A percentile compares a stretch with the other conserved stretches of the same genome.
Conservation (phyloP, 2,329 filamentous ascomycete species). For the Trichoderma simmonsii region DNA sequence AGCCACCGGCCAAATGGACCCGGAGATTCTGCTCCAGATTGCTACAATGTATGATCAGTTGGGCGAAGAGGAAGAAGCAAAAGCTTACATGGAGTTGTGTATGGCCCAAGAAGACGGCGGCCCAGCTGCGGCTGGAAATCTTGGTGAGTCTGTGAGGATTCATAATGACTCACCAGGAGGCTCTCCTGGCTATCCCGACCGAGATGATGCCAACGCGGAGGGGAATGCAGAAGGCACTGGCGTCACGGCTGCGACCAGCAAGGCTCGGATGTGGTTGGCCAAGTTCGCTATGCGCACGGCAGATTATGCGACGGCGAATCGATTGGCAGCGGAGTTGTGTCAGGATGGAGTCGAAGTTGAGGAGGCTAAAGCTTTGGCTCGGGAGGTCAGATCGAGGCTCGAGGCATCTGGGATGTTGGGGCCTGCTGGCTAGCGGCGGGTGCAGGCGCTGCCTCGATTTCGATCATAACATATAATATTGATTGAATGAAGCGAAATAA, state of each 20-base stretch:
- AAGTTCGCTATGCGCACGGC: slow-evolving; percentile 71
- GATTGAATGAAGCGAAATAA: neutral
- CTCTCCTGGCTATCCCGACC: slow-evolving; percentile 39
- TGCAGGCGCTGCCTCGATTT: neutral
- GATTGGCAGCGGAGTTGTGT: slow-evolving; percentile 84
- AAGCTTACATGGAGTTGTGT: slow-evolving; percentile 93
- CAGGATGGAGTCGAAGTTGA: slow-evolving; percentile 96
- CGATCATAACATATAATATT: neutral
- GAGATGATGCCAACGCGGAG: slow-evolving; percentile 30
- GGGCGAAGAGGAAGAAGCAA: slow-evolving; percentile 73
- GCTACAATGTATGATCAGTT: slow-evolving; percentile 83
- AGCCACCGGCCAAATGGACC: slow-evolving; percentile 67
- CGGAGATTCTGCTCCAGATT: slow-evolving; percentile 86
- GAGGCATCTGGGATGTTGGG: slow-evolving; percentile 45
- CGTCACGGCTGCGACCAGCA: slow-evolving; percentile 87
- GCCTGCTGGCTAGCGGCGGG: slow-evolving; percentile 23
- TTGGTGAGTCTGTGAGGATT: slow-evolving; percentile 51
- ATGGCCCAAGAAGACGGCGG: slow-evolving; percentile 85
- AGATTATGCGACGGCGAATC: slow-evolving; percentile 73
- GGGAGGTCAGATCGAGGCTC: slow-evolving; percentile 77
- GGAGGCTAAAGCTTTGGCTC: slow-evolving; percentile 88
- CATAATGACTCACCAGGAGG: slow-evolving; percentile 51
- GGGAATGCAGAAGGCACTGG: slow-evolving; percentile 61
- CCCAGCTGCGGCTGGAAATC: slow-evolving; percentile 39
- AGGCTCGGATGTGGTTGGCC: slow-evolving; percentile 91